Evolutionary conservation across 2,329 filamentous ascomycete species (phyloP), one percentile per base, ranked within the genome.

Genomic region (Xylaria polymorpha): DNA sequence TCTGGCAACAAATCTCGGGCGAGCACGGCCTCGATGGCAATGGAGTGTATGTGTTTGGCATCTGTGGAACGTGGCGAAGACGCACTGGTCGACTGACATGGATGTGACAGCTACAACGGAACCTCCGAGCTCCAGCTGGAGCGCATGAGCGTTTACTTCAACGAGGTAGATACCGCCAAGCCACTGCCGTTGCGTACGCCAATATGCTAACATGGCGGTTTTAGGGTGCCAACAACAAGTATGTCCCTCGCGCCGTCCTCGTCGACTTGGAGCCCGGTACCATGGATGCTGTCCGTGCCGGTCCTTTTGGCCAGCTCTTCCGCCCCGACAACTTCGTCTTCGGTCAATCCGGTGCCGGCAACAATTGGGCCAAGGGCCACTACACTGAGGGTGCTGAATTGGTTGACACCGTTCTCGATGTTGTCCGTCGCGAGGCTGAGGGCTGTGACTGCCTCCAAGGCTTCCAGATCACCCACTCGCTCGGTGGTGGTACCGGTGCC

Each of bases 321-420:
- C 94, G 96, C 76, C 96, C 96, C 82, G 96, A 99, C 88, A 99
- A 98, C 92, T 98, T 98, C 86, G 94, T 98, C 82, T 98, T 98
- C 85, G 96, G 96, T 79, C 96, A 98, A 88, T 98, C 96, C 79
- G 95, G 96, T 90, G 96, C 96, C 83, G 96, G 96, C 86, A 99
- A 99, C 94, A 98, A 98, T 91, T 99, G 96, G 96, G 96, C 96
- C 85, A 99, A 98, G 92, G 96, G 96, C 87, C 96, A 99, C 85
- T 99, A 99, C 90, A 99, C 96, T 75, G 96, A 99, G 88, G 96
- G 96, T 90, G 96, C 96, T 77, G 96, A 99, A 88, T 90, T 98
- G 74, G 96, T 99, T 77, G 96, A 99, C 88, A 90, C 98, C 81
- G 96, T 99, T 77, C 91, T 99, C 78, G 96, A 98, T 82, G 96